A percentile compares a stretch with the other conserved stretches of the same genome.
Evolutionary conservation across 202 grass and related monocot genomes (phyloP).

Genomic region (Panicum virgatum): DNA sequence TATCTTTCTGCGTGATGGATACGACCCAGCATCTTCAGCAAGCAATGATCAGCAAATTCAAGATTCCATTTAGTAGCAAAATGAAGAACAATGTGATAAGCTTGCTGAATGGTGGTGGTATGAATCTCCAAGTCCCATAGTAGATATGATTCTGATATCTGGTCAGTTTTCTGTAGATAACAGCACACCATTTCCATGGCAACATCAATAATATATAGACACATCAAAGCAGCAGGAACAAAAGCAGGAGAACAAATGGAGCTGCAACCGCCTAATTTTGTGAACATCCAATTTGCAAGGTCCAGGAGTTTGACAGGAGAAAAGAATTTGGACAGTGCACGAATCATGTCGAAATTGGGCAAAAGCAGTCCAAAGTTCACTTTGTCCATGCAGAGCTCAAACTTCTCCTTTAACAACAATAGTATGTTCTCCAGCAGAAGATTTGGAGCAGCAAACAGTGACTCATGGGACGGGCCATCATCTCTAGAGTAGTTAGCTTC

Average conservation of each 20-base stretch:
- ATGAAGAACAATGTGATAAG: slow-evolving; percentile 68
- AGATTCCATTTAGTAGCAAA: slow-evolving; percentile 61
- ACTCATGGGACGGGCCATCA: slow-evolving; percentile 41
- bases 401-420: slow-evolving; percentile 69
- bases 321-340: slow-evolving; percentile 55
- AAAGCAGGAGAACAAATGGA: slow-evolving; percentile 46
- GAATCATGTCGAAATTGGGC: slow-evolving; percentile 63
- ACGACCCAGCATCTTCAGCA: slow-evolving; percentile 58
- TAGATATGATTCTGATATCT: slow-evolving; percentile 42
- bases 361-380: slow-evolving; percentile 54
- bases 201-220: slow-evolving; percentile 63
- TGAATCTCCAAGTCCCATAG: slow-evolving; percentile 46
- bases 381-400: slow-evolving; percentile 56
- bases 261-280: slow-evolving; percentile 40
- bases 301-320: slow-evolving; percentile 74
- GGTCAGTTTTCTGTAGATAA: slow-evolving; percentile 43
- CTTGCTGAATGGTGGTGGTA: slow-evolving; percentile 54
- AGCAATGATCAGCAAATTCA: slow-evolving; percentile 76
- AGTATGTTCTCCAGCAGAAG: slow-evolving; percentile 58
- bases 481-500: slow-evolving; percentile 22
- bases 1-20: slow-evolving; percentile 50
- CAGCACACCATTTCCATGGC: slow-evolving; percentile 59
- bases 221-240: slow-evolving; percentile 54
- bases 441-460: slow-evolving; percentile 54
- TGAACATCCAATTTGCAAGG: slow-evolving; percentile 79